Evolutionary conservation across 2,329 filamentous ascomycete genomes (phyloP).

Genomic region (Teratosphaeria nubilosa): DNA sequence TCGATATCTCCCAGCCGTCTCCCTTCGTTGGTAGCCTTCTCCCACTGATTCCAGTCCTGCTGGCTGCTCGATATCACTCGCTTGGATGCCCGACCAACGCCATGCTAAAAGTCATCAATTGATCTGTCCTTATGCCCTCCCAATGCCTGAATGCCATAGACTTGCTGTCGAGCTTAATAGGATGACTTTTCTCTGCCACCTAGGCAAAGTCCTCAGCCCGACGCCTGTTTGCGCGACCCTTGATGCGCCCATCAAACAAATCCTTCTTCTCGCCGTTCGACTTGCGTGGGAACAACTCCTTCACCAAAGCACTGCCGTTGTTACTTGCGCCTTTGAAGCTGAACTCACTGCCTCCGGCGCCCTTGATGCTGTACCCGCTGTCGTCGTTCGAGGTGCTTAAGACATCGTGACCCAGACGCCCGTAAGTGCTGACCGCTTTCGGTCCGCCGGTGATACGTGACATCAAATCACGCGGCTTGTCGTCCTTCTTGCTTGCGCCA

Average conservation of each 20-base stretch:
- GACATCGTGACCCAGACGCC: conserved; percentile 2
- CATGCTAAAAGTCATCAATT: neutral
- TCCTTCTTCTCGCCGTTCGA: conserved; percentile 16
- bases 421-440: conserved; percentile 6
- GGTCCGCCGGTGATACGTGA: conserved; percentile 6
- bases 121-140: neutral
- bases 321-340: conserved; percentile 21
- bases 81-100: conserved; percentile 1
- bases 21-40: neutral
- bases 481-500: neutral
- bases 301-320: conserved; percentile 12
- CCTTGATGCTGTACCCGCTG: conserved; percentile 26
- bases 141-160: neutral
- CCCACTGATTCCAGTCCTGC: neutral
- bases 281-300: conserved; percentile 25
- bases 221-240: conserved; percentile 16
- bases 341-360: conserved; percentile 16
- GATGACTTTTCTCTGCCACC: neutral
- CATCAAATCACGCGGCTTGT: conserved; percentile 7
- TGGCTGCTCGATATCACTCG: neutral
- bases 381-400: conserved; percentile 2
- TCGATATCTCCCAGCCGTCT: neutral
- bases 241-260: conserved; percentile 24
- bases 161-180: neutral
- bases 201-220: conserved; percentile 7